Base-by-base conservation (phyloP, 768 basidiomycete species). In the Ephemerocybe angulata region DNA sequence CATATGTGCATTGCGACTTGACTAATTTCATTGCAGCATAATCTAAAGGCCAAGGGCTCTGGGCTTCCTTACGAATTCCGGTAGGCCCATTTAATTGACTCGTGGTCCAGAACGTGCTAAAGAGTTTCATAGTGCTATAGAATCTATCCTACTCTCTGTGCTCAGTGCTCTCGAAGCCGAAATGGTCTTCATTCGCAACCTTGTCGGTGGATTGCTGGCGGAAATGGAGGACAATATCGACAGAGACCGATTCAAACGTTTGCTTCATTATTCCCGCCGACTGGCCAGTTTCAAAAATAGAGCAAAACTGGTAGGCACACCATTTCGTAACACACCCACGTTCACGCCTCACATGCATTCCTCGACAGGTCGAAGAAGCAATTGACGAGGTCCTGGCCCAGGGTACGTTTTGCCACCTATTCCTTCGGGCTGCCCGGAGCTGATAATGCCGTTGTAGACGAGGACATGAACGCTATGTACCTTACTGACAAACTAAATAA, bases 221-320 rank as follows among this genome's bases (percentile, higher is more conserved):
- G 95, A 96, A 69, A 80, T 98, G 49, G 96, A 98, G 65, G 92
- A 93, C 56, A 89, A 95, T 64, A 97, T 98, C 62, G 92, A 96
- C 66, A 87, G 93, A 37, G 95, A 97, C 70, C 90, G 93, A 52
- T 91, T 98, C 68, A 93, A 92, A 66, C 81, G 90, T 21, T 74
- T 98, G 19, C 77, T 98, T 29, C 92, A 97, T 67, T 97, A 96
- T 71, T 95, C 93, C 2, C 82, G 96, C 56, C 82, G 91, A 46
- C 75, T 98, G 24, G 83, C 86, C 5, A 85, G 86, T 59, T 98
- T 98, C 68, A 90, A 95, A 71, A 95, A 91, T 68, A 79, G 96
- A 58, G 93, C 94, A 11, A 86, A 87, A 64, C 68, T 93, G 65
- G 93, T 93, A 65, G 48, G 76, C 65, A 30, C 19, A 30, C 19